Evolutionary conservation across 139 green algal species (phyloP), one percentile per base, ranked within the genome.

Genomic region (Mesotaenium endlicherianum): DNA sequence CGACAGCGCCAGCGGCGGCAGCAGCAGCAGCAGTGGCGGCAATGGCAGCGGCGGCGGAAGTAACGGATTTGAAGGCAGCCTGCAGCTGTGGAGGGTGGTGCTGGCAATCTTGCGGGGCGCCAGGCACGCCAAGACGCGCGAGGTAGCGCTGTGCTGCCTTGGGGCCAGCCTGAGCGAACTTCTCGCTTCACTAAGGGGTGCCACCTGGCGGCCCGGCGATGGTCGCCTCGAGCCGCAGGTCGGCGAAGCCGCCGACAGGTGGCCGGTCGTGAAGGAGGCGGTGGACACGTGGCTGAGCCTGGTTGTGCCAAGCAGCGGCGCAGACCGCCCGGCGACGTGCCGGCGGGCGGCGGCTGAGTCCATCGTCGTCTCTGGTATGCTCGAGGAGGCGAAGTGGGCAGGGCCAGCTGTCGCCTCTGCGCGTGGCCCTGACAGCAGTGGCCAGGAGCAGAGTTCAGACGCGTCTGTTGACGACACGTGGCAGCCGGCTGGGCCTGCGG

Each of bases 101-200:
- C n/a, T 74, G 36, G 41, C 36, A 11, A 5, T 84, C 4, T 86
- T 75, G 5, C 31, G 47, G 74, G 39, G 16, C 34, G 30, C 80
- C 0, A 34, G 80, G 20, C 75, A 86, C 36, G 41, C 43, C 4
- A 86, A 86, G 55, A 86, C 40, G 17, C 75, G 43, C 6, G 80
- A 86, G 45, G 57, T 34, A 5, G 80, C 80, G 2, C 70, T 86
- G 74, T 53, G 44, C 1, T 86, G 80, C 74, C 59, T 86, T 34
- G 80, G 80, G 31, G 30, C 31, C 34, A 86, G 80, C 70, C 39
- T 86, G 17, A 67, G 72, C 57, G 40, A 41, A 2, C 49, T 86
- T 38, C 31, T 86, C 5, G 41, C 70, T 67, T 72, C 60, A 6
- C 8, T 72, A 6, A 72, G 34, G 4, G 3, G 30, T 26, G 34